These are phyloP conservation scores for Fusarium denticulatum DNA, from an alignment of 2,329 filamentous ascomycete genomes.

Conservation along the genomic window DNA sequence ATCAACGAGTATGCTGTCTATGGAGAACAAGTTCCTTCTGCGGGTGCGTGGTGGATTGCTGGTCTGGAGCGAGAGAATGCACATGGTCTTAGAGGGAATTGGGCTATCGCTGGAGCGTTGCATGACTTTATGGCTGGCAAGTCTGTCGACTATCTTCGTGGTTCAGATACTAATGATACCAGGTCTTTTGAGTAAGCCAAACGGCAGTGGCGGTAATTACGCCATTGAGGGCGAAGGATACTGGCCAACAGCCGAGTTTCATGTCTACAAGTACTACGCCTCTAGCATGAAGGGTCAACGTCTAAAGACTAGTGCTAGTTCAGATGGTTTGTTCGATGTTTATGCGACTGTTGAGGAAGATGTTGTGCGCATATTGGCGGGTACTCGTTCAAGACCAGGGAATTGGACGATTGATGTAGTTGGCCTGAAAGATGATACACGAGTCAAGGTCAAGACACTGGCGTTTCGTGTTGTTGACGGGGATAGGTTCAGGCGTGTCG, in stretches of 20 bases:
- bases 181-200: constrained; percentile 17
- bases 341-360: constrained; percentile 1
- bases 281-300: constrained; percentile 3
- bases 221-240: constrained; percentile 7
- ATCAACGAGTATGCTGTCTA: constrained; percentile 60
- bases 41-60: constrained; percentile 56
- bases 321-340: neutral
- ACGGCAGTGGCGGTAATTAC: neutral
- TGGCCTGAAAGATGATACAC: neutral
- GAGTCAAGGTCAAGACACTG: neutral
- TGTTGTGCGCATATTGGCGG: neutral
- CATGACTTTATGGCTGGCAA: constrained; percentile 55
- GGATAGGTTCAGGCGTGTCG: neutral
- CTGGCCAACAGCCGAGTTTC: constrained; percentile 20
- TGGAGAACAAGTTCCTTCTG: constrained; percentile 53
- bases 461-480: neutral
- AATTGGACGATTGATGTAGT: neutral
- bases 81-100: constrained; percentile 57
- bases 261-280: constrained; percentile 31
- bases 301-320: neutral
- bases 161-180: rapidly evolving
- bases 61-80: constrained; percentile 57
- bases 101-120: constrained; percentile 52
- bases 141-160: rapidly evolving
- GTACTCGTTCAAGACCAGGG: constrained; percentile 2